Evolutionary conservation across 2,329 filamentous ascomycete genomes (phyloP).

Genomic region (Aspergillus glaucus): DNA sequence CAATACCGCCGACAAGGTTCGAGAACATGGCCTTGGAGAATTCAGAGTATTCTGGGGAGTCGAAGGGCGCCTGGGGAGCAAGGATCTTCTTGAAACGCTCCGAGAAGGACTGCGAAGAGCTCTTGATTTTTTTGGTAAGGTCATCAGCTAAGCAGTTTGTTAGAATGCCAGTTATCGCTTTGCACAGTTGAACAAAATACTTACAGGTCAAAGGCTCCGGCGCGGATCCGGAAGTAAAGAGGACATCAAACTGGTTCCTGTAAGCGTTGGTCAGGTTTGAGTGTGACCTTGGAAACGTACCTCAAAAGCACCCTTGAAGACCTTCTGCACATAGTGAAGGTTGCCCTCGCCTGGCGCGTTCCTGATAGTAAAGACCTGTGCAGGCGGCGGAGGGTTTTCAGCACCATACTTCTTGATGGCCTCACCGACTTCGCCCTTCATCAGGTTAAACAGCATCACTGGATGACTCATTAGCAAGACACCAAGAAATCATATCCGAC

Average conservation of each 20-base stretch:
- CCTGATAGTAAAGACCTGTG: constrained; percentile 73
- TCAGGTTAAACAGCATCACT: constrained; percentile 55
- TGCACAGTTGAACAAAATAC: constrained; percentile 9
- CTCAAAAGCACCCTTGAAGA: constrained; percentile 81
- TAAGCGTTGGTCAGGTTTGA: constrained; percentile 6
- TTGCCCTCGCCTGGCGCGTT: constrained; percentile 62
- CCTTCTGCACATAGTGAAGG: constrained; percentile 81
- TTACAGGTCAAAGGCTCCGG: constrained; percentile 47
- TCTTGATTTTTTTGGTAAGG: constrained; percentile 63
- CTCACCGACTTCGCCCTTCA: constrained; percentile 60
- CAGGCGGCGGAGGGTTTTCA: constrained; percentile 70
- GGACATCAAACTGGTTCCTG: constrained; percentile 65
- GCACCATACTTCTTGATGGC: constrained; percentile 54
- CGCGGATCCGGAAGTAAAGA: constrained; percentile 76
- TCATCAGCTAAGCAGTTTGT: constrained; percentile 45
- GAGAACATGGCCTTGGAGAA: constrained; percentile 91
- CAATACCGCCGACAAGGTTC: constrained; percentile 87
- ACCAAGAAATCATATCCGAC: not conserved
- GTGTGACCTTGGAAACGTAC: constrained; percentile 21
- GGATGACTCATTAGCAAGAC: constrained; percentile 1
- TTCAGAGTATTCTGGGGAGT: constrained; percentile 61
- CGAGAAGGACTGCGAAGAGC: constrained; percentile 62
- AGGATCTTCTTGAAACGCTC: constrained; percentile 69
- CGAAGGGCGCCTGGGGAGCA: constrained; percentile 69
- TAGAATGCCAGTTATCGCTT: constrained; percentile 1